Evolutionary conservation across 306 rosid species (phyloP), one percentile per base, ranked within the genome.

Genomic region (Datisca glomerata): DNA sequence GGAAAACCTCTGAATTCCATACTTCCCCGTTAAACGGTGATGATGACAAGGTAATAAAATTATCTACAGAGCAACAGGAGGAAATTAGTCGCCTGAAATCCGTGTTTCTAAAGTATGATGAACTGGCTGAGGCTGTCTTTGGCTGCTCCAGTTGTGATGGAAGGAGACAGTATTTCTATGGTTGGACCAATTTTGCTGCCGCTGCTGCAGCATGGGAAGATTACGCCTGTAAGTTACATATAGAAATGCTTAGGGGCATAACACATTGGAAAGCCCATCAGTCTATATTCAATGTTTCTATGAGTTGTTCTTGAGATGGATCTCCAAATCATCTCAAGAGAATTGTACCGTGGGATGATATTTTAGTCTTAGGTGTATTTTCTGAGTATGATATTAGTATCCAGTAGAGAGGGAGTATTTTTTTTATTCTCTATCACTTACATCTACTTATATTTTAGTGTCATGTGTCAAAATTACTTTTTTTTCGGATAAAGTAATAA

Each of bases 261-360:
- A 76, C 72, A 35, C 40, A 51, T 60, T 89, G 93, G 93, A 89
- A 16, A 65, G 24, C 44, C 31, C 78, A 68, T 17, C 79, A 80
- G 38, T 71, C 86, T 33, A 64, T 89, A 27, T 80, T 67, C 56
- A 54, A 21, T 15, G 74, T 72, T 41, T 74, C 69, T 41, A 21
- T 41, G 19, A 15, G 10, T 18, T n/a, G 25, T 42, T 41, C n/a
- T n/a, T n/a, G n/a, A n/a, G n/a, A n/a, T n/a, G n/a, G n/a, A n/a
- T n/a, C n/a, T n/a, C n/a, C n/a, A n/a, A n/a, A n/a, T n/a, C n/a
- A n/a, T n/a, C n/a, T n/a, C n/a, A n/a, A n/a, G n/a, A n/a, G n/a
- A n/a, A n/a, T n/a, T n/a, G n/a, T n/a, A n/a, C n/a, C n/a, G n/a
- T n/a, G n/a, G n/a, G n/a, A n/a, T n/a, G n/a, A n/a, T n/a, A n/a